A percentile compares a stretch with the other conserved stretches of the same genome.
These are phyloP conservation scores for Hygrophoropsis aurantiaca DNA, from an alignment of 768 basidiomycete species.

Conservation along the genomic window DNA sequence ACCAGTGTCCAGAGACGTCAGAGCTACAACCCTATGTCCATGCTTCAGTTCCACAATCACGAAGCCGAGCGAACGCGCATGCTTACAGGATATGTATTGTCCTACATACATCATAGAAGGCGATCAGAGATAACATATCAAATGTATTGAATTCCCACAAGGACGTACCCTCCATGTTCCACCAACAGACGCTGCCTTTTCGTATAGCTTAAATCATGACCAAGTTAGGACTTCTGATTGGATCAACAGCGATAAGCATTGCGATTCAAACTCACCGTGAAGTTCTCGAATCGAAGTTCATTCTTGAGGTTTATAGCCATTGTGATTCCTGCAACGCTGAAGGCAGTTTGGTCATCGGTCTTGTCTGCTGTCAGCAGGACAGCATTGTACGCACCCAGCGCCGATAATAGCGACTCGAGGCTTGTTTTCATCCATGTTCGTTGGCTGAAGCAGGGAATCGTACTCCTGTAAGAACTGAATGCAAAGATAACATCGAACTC, in stretches of 20 bases:
- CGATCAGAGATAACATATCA: too few species aligned
- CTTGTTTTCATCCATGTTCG: neutral
- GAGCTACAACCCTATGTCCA: constrained; percentile 45
- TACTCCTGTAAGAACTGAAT: too few species aligned
- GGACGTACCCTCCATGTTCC: constrained; percentile 57
- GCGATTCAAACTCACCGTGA: constrained; percentile 37
- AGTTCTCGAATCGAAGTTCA: constrained; percentile 44
- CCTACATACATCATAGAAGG: constrained; percentile 42
- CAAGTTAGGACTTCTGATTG: neutral
- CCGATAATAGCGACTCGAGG: constrained; percentile 49
- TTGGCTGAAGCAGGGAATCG: too few species aligned
- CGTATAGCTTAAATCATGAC: constrained; percentile 44
- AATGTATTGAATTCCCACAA: too few species aligned
- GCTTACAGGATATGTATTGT: constrained; percentile 54
- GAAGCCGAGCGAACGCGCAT: neutral
- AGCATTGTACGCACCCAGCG: constrained; percentile 39
- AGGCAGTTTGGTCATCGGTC: neutral
- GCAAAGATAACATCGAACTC: too few species aligned
- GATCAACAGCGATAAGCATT: too few species aligned
- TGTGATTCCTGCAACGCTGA: constrained; percentile 47
- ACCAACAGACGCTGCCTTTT: constrained; percentile 45
- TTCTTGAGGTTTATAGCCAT: constrained; percentile 47
- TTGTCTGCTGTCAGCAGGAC: neutral
- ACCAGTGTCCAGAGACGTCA: constrained; percentile 56
- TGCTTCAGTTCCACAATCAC: constrained; percentile 16